These are phyloP conservation scores for Alternaria brassicae DNA, from an alignment of 2,329 filamentous ascomycete species.

Conservation along the genomic window DNA sequence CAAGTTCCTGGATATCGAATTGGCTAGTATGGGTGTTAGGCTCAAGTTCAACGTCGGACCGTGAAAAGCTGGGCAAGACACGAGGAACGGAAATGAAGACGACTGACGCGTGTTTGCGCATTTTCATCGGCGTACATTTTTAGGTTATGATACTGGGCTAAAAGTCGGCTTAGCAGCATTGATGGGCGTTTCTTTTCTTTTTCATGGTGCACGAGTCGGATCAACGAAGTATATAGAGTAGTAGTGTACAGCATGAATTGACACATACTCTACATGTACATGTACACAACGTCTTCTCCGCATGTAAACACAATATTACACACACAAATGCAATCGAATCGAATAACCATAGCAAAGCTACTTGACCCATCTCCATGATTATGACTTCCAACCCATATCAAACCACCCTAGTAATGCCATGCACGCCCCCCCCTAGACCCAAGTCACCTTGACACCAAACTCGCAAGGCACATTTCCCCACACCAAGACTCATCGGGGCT, in stretches of 20 bases:
- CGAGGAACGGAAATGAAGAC: neutral
- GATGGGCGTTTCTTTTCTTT: neutral
- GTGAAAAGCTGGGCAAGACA: conserved; percentile 25
- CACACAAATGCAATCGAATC: too few species aligned
- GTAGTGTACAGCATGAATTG: neutral
- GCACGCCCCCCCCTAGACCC: too few species aligned
- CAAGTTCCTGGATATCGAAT: conserved; percentile 91
- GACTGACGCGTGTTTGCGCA: neutral
- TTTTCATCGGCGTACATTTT: conserved; percentile 1
- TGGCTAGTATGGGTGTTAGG: conserved; percentile 95
- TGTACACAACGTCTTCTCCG: neutral
- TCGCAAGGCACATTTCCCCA: too few species aligned
- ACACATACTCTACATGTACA: neutral
- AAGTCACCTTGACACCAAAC: too few species aligned
- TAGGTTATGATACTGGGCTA: neutral
- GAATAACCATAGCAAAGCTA: too few species aligned
- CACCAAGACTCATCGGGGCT: too few species aligned
- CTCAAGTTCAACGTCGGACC: conserved; percentile 84
- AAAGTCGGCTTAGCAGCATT: neutral
- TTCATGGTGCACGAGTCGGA: neutral
- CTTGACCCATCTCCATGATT: too few species aligned
- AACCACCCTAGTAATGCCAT: too few species aligned
- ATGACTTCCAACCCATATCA: too few species aligned
- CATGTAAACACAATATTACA: too few species aligned
- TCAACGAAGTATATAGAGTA: neutral